These are phyloP conservation scores for Passalora sequoiae DNA, from an alignment of 2,329 filamentous ascomycete genomes.

Conservation along the genomic window DNA sequence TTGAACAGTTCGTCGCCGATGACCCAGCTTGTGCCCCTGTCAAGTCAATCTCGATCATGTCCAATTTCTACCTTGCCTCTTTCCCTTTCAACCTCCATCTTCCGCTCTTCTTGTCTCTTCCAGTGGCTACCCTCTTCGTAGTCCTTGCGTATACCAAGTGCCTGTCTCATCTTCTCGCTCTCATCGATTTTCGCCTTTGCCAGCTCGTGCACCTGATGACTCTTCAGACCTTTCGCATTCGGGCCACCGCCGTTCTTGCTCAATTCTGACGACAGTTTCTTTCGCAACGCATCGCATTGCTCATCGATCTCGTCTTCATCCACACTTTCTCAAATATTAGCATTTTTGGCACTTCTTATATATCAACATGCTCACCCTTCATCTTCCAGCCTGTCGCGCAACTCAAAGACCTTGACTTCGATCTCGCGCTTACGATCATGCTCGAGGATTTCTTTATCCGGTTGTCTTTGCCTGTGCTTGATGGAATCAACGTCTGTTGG, in stretches of 20 bases:
- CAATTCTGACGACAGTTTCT: slow-evolving; percentile 56
- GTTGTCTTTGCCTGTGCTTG: slow-evolving; percentile 73
- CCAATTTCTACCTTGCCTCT: slow-evolving; percentile 18
- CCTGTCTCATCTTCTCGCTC: slow-evolving; percentile 79
- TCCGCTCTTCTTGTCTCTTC: slow-evolving; percentile 73
- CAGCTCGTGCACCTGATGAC: slow-evolving; percentile 92
- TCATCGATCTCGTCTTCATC: slow-evolving; percentile 89
- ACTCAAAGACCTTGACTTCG: slow-evolving; percentile 87
- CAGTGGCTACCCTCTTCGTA: slow-evolving; percentile 84
- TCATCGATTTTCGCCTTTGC: slow-evolving; percentile 95
- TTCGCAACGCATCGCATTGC: slow-evolving; percentile 61
- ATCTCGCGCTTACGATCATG: slow-evolving; percentile 88
- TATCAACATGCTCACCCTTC: slow-evolving; percentile 56
- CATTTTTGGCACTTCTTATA: background rate
- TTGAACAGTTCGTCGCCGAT: too few species aligned
- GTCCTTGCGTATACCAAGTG: slow-evolving; percentile 78
- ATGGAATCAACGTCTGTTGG: slow-evolving; percentile 59
- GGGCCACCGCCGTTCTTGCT: slow-evolving; percentile 41
- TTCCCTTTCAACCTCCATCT: slow-evolving; percentile 25
- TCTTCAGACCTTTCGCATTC: slow-evolving; percentile 62
- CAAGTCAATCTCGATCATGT: slow-evolving; percentile 20
- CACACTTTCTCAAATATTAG: slow-evolving; percentile 45
- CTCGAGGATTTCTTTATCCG: slow-evolving; percentile 87
- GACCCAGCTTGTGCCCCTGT: too few species aligned
- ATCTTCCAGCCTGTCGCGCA: slow-evolving; percentile 87